Base-by-base conservation (phyloP, 2,329 filamentous ascomycete genomes). In the Plenodomus tracheiphilus region DNA sequence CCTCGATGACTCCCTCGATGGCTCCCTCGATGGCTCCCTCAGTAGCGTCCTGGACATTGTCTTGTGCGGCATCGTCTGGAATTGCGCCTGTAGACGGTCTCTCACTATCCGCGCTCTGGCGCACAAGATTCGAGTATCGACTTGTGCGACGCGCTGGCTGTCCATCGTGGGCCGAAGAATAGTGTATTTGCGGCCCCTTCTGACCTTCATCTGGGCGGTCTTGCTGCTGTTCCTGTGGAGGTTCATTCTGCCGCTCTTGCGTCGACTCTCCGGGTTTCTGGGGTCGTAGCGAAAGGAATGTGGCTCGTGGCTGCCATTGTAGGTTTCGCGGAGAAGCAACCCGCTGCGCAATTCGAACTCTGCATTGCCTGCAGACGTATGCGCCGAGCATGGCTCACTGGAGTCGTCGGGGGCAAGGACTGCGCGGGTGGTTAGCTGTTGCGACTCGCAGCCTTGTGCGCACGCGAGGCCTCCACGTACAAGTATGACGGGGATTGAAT, bases 361-460 rank as follows among this genome's bases (percentile, higher is more conserved):
- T 64, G 48, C 70, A 73, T 49, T 66, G 65, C 9, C 59, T 62
- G 47, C 70, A 72, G 19, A 72, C 51, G 49, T 71, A 68, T 4
- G 66, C 61, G 58, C 59, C 54, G 39, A 69, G 44, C 69, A 71
- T 73, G 16, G 16, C 35, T 17, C 35, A 37, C 18, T 37, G 13
- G 28, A 32, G 28, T 32, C 28, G 28, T 4, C 9, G 13, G 7
- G 28, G 28, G 28, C 28, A 15, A 32, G 6, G 28, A 10, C 28
- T 32, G 28, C 6, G 28, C 4, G 4, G 28, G 28, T 32, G 28
- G 28, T 32, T 8, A 25, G n/a, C 7, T 42, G 6, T 32, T 6
- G 28, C 8, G 28, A 32, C 28, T 10, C 13, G 28, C 28, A 32
- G 28, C 28, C 15, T 32, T 32, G 7, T 7, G 9, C 28, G 28